Evolutionary conservation across 345 rosid genomes (phyloP).

Genomic region (Ailanthus altissimus): DNA sequence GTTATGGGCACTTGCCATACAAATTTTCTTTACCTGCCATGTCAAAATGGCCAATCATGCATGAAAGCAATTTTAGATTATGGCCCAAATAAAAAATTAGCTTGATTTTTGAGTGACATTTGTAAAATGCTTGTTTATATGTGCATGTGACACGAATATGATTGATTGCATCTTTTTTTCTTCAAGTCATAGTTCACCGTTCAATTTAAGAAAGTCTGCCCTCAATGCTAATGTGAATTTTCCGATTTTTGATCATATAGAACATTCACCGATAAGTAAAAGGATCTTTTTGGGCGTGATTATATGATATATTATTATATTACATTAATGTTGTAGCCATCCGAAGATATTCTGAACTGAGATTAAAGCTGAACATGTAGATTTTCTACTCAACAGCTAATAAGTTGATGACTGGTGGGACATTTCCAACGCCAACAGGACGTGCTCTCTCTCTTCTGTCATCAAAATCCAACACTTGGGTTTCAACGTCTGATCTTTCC

Average conservation of each 20-base stretch:
- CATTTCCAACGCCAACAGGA: conserved; percentile 31
- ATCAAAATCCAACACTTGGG: conserved; percentile 37
- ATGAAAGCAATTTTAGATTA: background rate
- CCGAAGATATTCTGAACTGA: background rate
- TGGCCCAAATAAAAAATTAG: background rate
- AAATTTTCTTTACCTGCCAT: background rate
- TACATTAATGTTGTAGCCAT: background rate
- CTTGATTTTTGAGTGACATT: background rate
- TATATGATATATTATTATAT: too few relatives aligned
- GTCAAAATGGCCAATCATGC: background rate
- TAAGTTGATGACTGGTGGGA: conserved; percentile 22
- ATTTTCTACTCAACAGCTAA: conserved; percentile 14
- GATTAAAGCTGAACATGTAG: background rate
- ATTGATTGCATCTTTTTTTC: background rate
- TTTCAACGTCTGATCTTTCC: conserved; percentile 49
- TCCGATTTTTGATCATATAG: background rate
- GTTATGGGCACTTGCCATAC: background rate
- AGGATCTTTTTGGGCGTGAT: too few relatives aligned
- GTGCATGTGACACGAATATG: background rate
- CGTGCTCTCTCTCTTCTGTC: conserved; percentile 84
- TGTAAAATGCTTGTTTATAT: background rate
- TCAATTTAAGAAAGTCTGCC: background rate
- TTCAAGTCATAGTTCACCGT: background rate
- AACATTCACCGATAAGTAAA: background rate
- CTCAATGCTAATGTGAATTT: background rate